Evolutionary conservation across 495 filamentous ascomycete genomes (phyloP).

Genomic region (Tuber indicum): DNA sequence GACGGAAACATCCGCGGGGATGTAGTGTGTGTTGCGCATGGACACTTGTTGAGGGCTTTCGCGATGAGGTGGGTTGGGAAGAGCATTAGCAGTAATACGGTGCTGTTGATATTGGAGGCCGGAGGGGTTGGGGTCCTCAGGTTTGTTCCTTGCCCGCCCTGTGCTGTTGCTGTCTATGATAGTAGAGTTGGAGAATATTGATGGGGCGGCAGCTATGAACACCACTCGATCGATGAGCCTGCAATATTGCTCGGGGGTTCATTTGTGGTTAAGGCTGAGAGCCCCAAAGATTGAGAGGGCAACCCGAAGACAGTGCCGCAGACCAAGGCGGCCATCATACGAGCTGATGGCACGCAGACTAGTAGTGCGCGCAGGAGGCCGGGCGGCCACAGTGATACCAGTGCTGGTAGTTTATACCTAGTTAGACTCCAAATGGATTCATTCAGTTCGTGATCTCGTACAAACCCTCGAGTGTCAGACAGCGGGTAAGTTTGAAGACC

Average conservation of each 20-base stretch:
- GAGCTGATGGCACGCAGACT: neutral
- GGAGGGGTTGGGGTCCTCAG: slow-evolving; percentile 75
- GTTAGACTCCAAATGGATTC: neutral
- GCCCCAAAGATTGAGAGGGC: neutral
- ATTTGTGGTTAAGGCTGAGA: slow-evolving; percentile 16
- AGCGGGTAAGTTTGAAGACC: neutral
- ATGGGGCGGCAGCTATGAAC: slow-evolving; percentile 52
- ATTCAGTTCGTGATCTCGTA: neutral
- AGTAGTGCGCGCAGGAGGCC: neutral
- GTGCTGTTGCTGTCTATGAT: neutral
- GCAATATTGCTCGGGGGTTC: slow-evolving; percentile 56
- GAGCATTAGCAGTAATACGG: slow-evolving; percentile 50
- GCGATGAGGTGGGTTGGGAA: slow-evolving; percentile 79
- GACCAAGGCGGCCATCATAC: neutral
- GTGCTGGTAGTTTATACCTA: neutral
- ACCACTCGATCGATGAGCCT: slow-evolving; percentile 60
- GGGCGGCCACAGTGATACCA: neutral
- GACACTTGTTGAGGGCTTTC: slow-evolving; percentile 82
- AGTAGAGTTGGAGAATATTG: neutral
- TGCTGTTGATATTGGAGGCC: slow-evolving; percentile 65
- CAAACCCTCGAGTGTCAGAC: neutral
- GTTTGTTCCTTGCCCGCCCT: neutral
- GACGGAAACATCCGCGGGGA: slow-evolving; percentile 44
- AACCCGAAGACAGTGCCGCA: neutral
- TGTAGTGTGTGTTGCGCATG: slow-evolving; percentile 68